These are phyloP conservation scores for Periconia digitata DNA, from an alignment of 2,329 filamentous ascomycete genomes.

Conservation along the genomic window DNA sequence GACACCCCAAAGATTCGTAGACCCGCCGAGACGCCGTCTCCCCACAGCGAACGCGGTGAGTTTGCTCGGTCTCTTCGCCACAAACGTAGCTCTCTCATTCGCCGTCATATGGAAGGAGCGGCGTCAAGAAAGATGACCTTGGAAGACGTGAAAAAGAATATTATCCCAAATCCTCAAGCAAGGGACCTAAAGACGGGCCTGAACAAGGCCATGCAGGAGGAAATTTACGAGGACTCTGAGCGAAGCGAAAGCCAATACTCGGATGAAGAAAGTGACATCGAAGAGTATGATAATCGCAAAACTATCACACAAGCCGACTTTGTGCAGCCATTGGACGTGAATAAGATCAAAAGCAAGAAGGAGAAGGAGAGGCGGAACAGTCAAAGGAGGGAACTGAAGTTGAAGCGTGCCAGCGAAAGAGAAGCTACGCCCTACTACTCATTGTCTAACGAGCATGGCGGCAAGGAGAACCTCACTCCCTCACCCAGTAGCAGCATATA, in stretches of 20 bases:
- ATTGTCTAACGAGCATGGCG: slow-evolving; percentile 26
- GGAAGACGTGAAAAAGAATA: slow-evolving; percentile 15
- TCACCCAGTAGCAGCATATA: neutral
- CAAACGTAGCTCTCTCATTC: slow-evolving; percentile 14
- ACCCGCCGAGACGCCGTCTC: slow-evolving; percentile 15
- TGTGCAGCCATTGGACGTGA: slow-evolving; percentile 13
- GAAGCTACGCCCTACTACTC: slow-evolving; percentile 29
- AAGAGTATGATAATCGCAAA: slow-evolving; percentile 23
- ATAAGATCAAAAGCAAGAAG: slow-evolving; percentile 21
- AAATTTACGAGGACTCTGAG: slow-evolving; percentile 34
- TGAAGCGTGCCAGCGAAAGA: slow-evolving; percentile 27
- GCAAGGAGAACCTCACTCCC: slow-evolving; percentile 34
- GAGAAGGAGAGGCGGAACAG: slow-evolving; percentile 18
- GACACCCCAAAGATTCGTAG: slow-evolving; percentile 11
- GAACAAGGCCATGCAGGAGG: slow-evolving; percentile 24
- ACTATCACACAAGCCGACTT: slow-evolving; percentile 25
- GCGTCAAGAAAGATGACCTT: slow-evolving; percentile 4
- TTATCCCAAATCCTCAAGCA: slow-evolving; percentile 2
- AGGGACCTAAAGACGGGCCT: slow-evolving; percentile 25
- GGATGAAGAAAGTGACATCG: slow-evolving; percentile 29
- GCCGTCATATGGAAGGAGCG: slow-evolving; percentile 12
- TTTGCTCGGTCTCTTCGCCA: slow-evolving; percentile 30
- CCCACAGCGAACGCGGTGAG: slow-evolving; percentile 8
- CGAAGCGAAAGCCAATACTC: slow-evolving; percentile 35
- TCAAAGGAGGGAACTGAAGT: slow-evolving; percentile 18